phyloP scores from a whole-genome alignment of 2,329 filamentous ascomycete species.

The Epichloe baconii region DNA sequence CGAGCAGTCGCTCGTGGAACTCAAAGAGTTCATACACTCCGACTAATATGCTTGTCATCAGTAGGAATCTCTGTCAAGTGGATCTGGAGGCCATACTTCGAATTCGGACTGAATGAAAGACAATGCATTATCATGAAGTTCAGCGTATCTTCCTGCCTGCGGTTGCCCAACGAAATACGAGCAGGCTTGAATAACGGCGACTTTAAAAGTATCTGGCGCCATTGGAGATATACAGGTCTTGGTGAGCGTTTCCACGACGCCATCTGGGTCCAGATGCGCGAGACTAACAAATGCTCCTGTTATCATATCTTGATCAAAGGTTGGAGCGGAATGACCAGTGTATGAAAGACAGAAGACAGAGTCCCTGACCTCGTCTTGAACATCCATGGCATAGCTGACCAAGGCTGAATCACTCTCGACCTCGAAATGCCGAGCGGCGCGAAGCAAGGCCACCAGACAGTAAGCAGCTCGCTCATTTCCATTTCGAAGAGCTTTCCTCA shows the following conservation, averaged over 20 bases:
- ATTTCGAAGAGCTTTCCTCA: conserved; percentile 50
- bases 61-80: neutral
- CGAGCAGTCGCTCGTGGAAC: conserved; percentile 11
- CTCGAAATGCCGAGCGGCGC: conserved; percentile 50
- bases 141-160: conserved; percentile 34
- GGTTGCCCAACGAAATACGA: conserved; percentile 46
- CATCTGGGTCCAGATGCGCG: conserved; percentile 46
- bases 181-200: conserved; percentile 49
- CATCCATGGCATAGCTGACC: conserved; percentile 54
- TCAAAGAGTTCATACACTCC: conserved; percentile 3
- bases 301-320: conserved; percentile 51
- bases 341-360: conserved; percentile 46
- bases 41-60: conserved; percentile 1
- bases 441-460: conserved; percentile 49
- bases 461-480: conserved; percentile 55
- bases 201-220: conserved; percentile 46
- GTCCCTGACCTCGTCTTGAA: conserved; percentile 55
- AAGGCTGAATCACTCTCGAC: conserved; percentile 49
- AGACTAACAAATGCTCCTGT: conserved; percentile 55
- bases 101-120: conserved; percentile 33
- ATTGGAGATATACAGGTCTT: conserved; percentile 43
- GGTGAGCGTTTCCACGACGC: conserved; percentile 42
- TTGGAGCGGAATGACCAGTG: conserved; percentile 30
- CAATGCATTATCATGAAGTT: conserved; percentile 41
- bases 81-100: neutral